These are phyloP conservation scores for Candida wancherniae DNA, from an alignment of 805 yeast genomes.

Conservation along the genomic window DNA sequence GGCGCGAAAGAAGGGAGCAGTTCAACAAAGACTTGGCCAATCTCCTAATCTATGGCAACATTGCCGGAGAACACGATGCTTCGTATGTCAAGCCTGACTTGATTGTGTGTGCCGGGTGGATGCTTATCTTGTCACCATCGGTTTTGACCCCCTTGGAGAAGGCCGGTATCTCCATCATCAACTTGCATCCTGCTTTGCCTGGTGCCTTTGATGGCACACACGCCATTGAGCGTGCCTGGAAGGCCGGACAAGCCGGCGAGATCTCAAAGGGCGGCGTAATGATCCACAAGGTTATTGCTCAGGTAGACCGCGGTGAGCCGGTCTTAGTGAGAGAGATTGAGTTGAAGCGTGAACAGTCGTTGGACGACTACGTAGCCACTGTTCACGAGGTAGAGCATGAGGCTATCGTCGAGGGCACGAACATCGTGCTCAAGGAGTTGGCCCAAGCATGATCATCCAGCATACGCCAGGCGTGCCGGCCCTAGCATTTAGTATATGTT, in stretches of 20 bases:
- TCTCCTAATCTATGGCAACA: constrained; percentile 49
- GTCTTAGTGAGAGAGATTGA: constrained; percentile 74
- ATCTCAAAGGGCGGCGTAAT: constrained; percentile 81
- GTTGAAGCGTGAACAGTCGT: constrained; percentile 63
- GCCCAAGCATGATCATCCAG: background rate
- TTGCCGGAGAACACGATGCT: constrained; percentile 25
- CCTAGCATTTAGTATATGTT: too few relatives aligned
- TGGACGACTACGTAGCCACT: constrained; percentile 75
- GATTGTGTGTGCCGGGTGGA: constrained; percentile 98
- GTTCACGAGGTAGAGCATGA: constrained; percentile 82
- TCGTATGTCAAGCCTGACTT: constrained; percentile 62
- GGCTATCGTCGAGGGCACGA: constrained; percentile 92
- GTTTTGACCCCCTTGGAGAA: constrained; percentile 63
- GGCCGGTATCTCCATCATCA: constrained; percentile 72
- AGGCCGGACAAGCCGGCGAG: constrained; percentile 85
- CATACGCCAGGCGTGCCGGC: background rate
- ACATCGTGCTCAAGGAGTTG: constrained; percentile 47
- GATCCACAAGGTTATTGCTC: constrained; percentile 96
- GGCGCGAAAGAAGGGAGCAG: constrained; percentile 57
- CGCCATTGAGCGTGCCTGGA: constrained; percentile 95
- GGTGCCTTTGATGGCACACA: constrained; percentile 96
- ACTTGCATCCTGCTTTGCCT: constrained; percentile 95
- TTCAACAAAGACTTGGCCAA: constrained; percentile 80
- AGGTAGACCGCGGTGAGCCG: constrained; percentile 92
- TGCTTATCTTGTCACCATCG: constrained; percentile 79